Evolutionary conservation across 108 stramenopile species (phyloP).

Genomic region (Pseudonitzschia multiseries): DNA sequence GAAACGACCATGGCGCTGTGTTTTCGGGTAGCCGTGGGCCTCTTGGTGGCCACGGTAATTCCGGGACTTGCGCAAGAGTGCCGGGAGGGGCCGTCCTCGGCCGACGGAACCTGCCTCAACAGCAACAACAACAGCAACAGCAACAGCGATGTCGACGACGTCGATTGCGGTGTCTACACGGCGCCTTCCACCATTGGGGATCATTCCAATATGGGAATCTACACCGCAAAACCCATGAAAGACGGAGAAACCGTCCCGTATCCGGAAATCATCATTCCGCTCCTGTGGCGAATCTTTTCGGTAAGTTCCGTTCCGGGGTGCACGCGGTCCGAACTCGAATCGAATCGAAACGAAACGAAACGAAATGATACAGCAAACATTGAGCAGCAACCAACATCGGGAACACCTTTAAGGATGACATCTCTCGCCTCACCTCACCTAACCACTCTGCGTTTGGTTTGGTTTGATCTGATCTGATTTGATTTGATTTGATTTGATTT

Average conservation of each 20-base stretch:
- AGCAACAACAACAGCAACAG: not conserved
- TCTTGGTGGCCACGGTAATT: not conserved
- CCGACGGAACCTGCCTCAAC: conserved; percentile 12
- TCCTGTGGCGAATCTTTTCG: conserved; percentile 43
- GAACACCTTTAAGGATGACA: no score
- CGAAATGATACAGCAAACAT: no score
- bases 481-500: no score
- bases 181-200: conserved; percentile 49
- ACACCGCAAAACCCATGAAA: conserved; percentile 37
- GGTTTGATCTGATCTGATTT: no score
- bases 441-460: no score
- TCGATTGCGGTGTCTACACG: conserved; percentile 57
- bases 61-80: not conserved
- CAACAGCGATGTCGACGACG: not conserved
- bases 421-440: no score
- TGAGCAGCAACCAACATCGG: no score
- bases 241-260: conserved; percentile 27
- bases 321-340: no score
- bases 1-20: not conserved
- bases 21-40: not conserved
- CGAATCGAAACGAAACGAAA: no score
- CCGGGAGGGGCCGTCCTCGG: conserved; percentile 3
- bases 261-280: conserved; percentile 56
- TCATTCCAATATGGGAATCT: conserved; percentile 50
- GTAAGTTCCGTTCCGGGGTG: not conserved